Base-by-base conservation (phyloP, 257 asterid species). In the Forsythia viridissima region DNA sequence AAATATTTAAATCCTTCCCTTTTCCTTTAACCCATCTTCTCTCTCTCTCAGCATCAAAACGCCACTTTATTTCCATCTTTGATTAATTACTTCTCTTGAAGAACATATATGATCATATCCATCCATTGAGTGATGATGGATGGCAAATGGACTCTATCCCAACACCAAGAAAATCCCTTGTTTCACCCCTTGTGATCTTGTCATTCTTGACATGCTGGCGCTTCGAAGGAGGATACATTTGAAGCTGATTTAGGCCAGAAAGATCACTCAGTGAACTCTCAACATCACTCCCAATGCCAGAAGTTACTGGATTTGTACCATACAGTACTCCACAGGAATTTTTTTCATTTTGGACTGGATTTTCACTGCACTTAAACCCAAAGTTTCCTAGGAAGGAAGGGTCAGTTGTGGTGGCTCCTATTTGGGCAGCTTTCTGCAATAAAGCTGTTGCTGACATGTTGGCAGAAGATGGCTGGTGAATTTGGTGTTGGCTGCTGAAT, bases 81-180 rank as follows among this genome's bases (percentile, higher is more conserved):
- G 34, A 30, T 30, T 30, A 30, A 30, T 30, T 30, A 30, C 65
- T 55, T 55, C 65, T 13, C 57, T 13, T 48, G 11, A 70, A 59
- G 52, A 39, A 6, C 48, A 30, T 20, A 18, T 1, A 43, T 67
- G 18, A 82, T 94, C 96, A 94, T 76, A 91, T 87, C 98, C 96
- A 94, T 83, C 95, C 96, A 78, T 90, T 88, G 85, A 94, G 85
- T 42, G 98, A 87, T 65, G 97, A 77, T 74, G 94, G 97, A 81
- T 85, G 93, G 86, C 96, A 92, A 51, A 94, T 88, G 73, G 97
- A 67, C 51, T 89, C 96, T 30, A 86, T 85, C 71, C 98, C 97
- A 82, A 94, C 98, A 6, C 98, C 98, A 82, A 94, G 93, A 85
- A 94, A 94, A 81, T 92, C 98, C 87, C 98, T 92, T 3, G 98